These are phyloP conservation scores for Boehmeria nivea DNA, from an alignment of 306 rosid species.

Conservation along the genomic window DNA sequence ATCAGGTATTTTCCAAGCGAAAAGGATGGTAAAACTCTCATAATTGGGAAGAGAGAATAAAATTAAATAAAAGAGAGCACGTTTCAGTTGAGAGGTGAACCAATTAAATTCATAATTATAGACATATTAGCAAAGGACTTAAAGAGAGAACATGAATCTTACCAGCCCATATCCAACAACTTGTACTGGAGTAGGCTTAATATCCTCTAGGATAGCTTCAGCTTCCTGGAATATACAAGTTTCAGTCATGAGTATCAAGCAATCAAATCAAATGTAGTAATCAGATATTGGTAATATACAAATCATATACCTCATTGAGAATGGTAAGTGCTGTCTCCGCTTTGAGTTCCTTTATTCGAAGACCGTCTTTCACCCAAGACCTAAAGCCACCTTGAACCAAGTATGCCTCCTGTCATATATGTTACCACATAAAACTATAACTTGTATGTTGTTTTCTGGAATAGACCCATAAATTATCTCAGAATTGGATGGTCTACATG, in stretches of 20 bases:
- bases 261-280: not conserved
- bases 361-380: slow-evolving; percentile 77
- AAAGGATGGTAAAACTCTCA: too few relatives aligned
- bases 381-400: slow-evolving; percentile 86
- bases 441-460: not conserved
- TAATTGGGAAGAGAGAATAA: too few relatives aligned
- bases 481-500: not conserved
- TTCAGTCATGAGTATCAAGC: not conserved
- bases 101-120: slow-evolving; percentile 21
- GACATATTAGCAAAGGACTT: slow-evolving; percentile 12
- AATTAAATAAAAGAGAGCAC: too few relatives aligned
- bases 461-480: not conserved
- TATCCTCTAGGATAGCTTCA: slow-evolving; percentile 80
- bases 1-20: too few relatives aligned
- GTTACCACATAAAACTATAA: slow-evolving; percentile 1
- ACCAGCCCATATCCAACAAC: slow-evolving; percentile 70
- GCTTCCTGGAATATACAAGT: slow-evolving; percentile 67
- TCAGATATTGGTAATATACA: not conserved
- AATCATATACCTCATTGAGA: slow-evolving; percentile 64
- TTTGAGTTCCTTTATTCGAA: slow-evolving; percentile 85
- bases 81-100: not conserved
- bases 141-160: slow-evolving; percentile 32
- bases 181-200: slow-evolving; percentile 64
- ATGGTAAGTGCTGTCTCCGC: slow-evolving; percentile 71
- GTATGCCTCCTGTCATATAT: slow-evolving; percentile 64